Percentiles rank a stretch among this genome's conserved stretches.
These are phyloP conservation scores for Stylosanthes scabra DNA, from an alignment of 331 rosid genomes.

Conservation along the genomic window DNA sequence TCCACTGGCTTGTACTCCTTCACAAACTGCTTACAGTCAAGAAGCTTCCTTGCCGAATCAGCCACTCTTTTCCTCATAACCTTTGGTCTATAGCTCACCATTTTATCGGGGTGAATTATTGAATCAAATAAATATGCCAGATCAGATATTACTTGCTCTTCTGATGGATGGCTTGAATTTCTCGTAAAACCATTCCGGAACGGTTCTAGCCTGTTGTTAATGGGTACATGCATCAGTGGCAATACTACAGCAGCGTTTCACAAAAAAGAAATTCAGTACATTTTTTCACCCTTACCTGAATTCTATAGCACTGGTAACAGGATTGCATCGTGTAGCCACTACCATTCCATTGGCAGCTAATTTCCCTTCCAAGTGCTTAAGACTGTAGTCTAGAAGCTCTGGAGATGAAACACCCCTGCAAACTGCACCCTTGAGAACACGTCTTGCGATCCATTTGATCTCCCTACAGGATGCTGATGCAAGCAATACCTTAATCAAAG, in stretches of 20 bases:
- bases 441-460: conserved; percentile 51
- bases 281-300: conserved; percentile 52
- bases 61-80: conserved; percentile 44
- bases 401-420: conserved; percentile 54
- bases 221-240: conserved; percentile 11
- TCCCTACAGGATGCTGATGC: conserved; percentile 46
- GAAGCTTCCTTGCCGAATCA: conserved; percentile 70
- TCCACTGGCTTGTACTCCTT: conserved; percentile 55
- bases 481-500: conserved; percentile 59
- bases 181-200: conserved; percentile 20
- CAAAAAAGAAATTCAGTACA: background rate
- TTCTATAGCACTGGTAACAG: conserved; percentile 53
- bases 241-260: background rate
- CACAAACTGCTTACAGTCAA: conserved; percentile 81
- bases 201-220: conserved; percentile 55
- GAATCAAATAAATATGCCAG: conserved; percentile 55
- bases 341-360: conserved; percentile 55
- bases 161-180: conserved; percentile 47
- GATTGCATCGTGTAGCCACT: conserved; percentile 55
- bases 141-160: conserved; percentile 56
- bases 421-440: conserved; percentile 65
- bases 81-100: conserved; percentile 43
- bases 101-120: conserved; percentile 65
- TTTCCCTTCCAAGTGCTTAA: conserved; percentile 64
- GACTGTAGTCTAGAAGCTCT: conserved; percentile 69